Percentiles rank a stretch among this genome's conserved stretches.
Conservation (phyloP, 768 basidiomycete genomes). For the Coprinopsis sp. region DNA sequence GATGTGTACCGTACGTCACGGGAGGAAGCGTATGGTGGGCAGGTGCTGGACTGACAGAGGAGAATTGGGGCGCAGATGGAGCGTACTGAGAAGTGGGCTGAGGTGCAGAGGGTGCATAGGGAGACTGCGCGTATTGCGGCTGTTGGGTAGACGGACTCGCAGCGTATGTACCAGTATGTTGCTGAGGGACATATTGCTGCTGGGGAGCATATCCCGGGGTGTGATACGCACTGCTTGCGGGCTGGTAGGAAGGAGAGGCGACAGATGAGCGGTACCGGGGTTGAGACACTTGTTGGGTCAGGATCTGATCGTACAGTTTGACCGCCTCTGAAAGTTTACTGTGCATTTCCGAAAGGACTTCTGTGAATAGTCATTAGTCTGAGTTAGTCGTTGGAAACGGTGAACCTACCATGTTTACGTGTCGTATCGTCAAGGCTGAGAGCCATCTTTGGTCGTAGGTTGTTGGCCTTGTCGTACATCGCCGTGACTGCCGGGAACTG, state of each 20-base stretch:
- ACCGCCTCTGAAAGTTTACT: slow-evolving; percentile 90
- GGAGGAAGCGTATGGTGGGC: slow-evolving; percentile 6
- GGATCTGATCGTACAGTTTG: slow-evolving; percentile 81
- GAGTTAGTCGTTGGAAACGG: not conserved
- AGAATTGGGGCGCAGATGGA: not conserved
- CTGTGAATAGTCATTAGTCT: slow-evolving; percentile 32
- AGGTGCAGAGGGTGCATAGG: slow-evolving; percentile 10
- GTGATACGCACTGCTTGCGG: slow-evolving; percentile 9
- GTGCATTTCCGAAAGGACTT: slow-evolving; percentile 90
- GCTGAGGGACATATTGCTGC: slow-evolving; percentile 22
- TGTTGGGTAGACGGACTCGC: slow-evolving; percentile 7
- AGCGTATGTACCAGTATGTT: slow-evolving; percentile 13
- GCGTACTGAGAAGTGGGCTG: slow-evolving; percentile 7
- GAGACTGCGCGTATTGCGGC: slow-evolving; percentile 5
- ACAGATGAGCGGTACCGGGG: slow-evolving; percentile 56
- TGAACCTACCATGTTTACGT: slow-evolving; percentile 72
- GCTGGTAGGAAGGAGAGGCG: slow-evolving; percentile 29
- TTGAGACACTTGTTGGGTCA: slow-evolving; percentile 77
- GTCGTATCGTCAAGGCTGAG: slow-evolving; percentile 80
- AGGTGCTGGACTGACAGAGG: slow-evolving; percentile 3
- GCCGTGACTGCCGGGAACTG: slow-evolving; percentile 82
- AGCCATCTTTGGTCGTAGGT: slow-evolving; percentile 75
- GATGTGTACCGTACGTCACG: slow-evolving; percentile 5
- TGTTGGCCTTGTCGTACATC: slow-evolving; percentile 78
- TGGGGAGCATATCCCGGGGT: slow-evolving; percentile 14